Conservation (phyloP, 1,284 basidiomycete species). For the Tylopilus microsporus region DNA sequence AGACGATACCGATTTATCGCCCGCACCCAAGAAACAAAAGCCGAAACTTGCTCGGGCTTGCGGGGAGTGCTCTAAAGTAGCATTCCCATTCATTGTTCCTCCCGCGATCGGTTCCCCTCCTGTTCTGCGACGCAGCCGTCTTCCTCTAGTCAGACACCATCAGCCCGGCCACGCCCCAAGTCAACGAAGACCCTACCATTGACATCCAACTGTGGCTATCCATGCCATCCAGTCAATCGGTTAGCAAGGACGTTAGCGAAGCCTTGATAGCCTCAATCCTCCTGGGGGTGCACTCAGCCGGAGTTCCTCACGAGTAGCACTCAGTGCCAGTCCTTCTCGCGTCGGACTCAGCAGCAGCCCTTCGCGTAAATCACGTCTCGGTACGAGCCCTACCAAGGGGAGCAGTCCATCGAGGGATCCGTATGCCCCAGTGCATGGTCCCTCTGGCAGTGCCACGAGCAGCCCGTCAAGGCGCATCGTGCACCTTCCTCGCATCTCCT, state of each 20-base stretch:
- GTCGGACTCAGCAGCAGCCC: slow-evolving; percentile 17
- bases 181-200: slow-evolving; percentile 9
- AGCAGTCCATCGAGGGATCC: slow-evolving; percentile 20
- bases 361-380: slow-evolving; percentile 25
- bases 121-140: slow-evolving; percentile 6
- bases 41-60: slow-evolving; percentile 75
- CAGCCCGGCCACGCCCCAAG: slow-evolving; percentile 19
- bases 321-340: slow-evolving; percentile 30
- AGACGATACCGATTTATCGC: slow-evolving; percentile 33
- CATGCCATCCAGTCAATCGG: slow-evolving; percentile 23
- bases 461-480: slow-evolving; percentile 24
- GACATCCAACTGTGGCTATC: slow-evolving; percentile 32
- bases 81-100: slow-evolving; percentile 59
- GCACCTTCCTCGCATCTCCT: slow-evolving; percentile 24
- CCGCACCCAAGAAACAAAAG: slow-evolving; percentile 42
- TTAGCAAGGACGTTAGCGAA: slow-evolving; percentile 23
- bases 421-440: slow-evolving; percentile 5
- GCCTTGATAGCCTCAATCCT: slow-evolving; percentile 37
- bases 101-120: slow-evolving; percentile 12
- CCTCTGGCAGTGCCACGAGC: slow-evolving; percentile 17
- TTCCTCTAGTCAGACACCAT: slow-evolving; percentile 13
- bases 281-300: slow-evolving; percentile 16
- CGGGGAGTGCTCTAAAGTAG: slow-evolving; percentile 78
- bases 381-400: slow-evolving; percentile 22
- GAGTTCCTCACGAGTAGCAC: slow-evolving; percentile 25